Evolutionary conservation across 2,329 filamentous ascomycete genomes (phyloP).

Genomic region (Byssothecium circinans): DNA sequence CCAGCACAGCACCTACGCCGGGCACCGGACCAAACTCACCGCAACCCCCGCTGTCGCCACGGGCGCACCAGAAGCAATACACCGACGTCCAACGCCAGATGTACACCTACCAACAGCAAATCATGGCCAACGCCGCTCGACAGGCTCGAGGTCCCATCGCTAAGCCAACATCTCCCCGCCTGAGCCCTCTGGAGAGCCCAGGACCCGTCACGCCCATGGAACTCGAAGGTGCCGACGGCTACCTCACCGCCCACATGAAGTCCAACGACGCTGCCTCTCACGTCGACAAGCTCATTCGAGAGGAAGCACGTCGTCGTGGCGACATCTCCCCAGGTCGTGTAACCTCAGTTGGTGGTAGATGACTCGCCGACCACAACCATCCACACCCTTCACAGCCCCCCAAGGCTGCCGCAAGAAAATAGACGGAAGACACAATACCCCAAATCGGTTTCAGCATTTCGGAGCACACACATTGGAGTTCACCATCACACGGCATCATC

Average conservation of each 20-base stretch:
- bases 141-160: conserved; percentile 25
- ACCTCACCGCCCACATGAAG: conserved; percentile 50
- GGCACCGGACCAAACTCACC: conserved; percentile 44
- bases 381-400: conserved; percentile 5
- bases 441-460: conserved; percentile 2
- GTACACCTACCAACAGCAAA: conserved; percentile 52
- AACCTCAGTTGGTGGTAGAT: conserved; percentile 35
- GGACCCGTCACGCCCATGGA: conserved; percentile 57
- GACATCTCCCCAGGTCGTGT: conserved; percentile 36
- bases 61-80: conserved; percentile 48
- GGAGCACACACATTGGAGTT: conserved; percentile 18
- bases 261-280: conserved; percentile 43
- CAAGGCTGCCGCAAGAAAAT: conserved; percentile 5
- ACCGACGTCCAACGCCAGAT: conserved; percentile 54
- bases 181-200: conserved; percentile 54
- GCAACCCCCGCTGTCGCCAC: conserved; percentile 49
- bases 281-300: conserved; percentile 52
- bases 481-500: conserved; percentile 28
- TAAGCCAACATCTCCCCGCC: conserved; percentile 52
- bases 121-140: conserved; percentile 35
- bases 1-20: conserved; percentile 42
- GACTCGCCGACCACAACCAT: conserved; percentile 25
- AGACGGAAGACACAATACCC: conserved; percentile 6
- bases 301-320: conserved; percentile 46
- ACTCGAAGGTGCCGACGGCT: conserved; percentile 50